A percentile compares a stretch with the other conserved stretches of the same genome.
phyloP scores from a whole-genome alignment of 2,329 filamentous ascomycete genomes.

The Fusarium equiseti region DNA sequence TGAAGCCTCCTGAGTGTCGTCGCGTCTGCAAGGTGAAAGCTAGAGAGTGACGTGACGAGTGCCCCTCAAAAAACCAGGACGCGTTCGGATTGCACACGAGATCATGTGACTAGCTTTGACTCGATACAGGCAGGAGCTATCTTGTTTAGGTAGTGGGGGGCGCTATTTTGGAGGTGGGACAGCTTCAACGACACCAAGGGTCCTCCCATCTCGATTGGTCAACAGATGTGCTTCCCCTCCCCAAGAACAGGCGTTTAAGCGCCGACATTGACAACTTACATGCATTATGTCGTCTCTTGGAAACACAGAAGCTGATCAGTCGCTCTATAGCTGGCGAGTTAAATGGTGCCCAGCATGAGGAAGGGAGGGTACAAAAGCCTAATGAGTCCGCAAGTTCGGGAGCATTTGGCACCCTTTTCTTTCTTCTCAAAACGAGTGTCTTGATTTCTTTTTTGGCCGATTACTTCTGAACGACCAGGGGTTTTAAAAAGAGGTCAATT shows the following conservation, averaged over 20 bases:
- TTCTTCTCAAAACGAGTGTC: slow-evolving; percentile 24
- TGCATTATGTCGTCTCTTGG: slow-evolving; percentile 45
- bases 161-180: slow-evolving; percentile 45
- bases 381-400: slow-evolving; percentile 37
- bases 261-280: slow-evolving; percentile 47
- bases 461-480: background rate
- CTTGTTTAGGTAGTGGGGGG: slow-evolving; percentile 34
- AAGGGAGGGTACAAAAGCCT: slow-evolving; percentile 44
- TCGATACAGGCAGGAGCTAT: slow-evolving; percentile 5
- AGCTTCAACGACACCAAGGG: slow-evolving; percentile 44
- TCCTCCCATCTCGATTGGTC: slow-evolving; percentile 42
- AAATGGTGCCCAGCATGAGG: slow-evolving; percentile 39
- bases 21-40: slow-evolving; percentile 34
- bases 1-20: slow-evolving; percentile 28
- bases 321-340: slow-evolving; percentile 31
- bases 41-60: slow-evolving; percentile 37
- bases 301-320: slow-evolving; percentile 42
- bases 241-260: slow-evolving; percentile 48
- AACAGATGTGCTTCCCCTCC: slow-evolving; percentile 41
- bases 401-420: slow-evolving; percentile 13
- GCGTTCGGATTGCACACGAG: slow-evolving; percentile 41
- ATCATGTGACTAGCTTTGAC: slow-evolving; percentile 39
- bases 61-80: slow-evolving; percentile 20
- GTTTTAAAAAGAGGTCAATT: slow-evolving; percentile 3
- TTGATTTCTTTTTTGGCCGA: background rate